Conservation (phyloP, 176 grass and related monocot species). For the Juncus inflexus region DNA sequence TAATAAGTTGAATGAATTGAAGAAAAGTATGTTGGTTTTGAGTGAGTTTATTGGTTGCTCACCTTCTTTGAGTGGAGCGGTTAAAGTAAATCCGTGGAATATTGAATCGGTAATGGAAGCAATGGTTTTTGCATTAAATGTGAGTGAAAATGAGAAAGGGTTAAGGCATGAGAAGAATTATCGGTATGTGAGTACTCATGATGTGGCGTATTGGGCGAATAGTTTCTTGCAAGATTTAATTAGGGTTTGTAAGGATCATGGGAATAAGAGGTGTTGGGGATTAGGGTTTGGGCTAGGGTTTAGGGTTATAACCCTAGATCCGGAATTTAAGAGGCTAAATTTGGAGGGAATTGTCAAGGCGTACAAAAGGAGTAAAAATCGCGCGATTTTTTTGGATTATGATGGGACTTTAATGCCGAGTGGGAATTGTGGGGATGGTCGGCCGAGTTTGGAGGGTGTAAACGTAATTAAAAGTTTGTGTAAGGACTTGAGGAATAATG, state of each 20-base stretch:
- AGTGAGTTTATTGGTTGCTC: constrained; percentile 59
- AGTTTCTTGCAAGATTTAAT: constrained; percentile 49
- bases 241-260: constrained; percentile 39
- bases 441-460: constrained; percentile 34
- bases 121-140: constrained; percentile 37
- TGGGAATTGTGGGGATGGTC: constrained; percentile 34
- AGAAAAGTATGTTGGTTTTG: constrained; percentile 46
- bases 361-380: constrained; percentile 38
- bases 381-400: constrained; percentile 53
- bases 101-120: constrained; percentile 51
- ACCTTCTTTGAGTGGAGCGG: constrained; percentile 51
- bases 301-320: constrained; percentile 41
- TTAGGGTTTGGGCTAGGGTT: constrained; percentile 48
- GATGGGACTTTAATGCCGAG: constrained; percentile 50
- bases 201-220: constrained; percentile 47
- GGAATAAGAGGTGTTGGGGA: constrained; percentile 38
- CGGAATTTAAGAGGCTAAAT: constrained; percentile 43
- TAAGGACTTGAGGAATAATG: constrained; percentile 33
- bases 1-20: constrained; percentile 29
- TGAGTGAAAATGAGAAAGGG: constrained; percentile 34
- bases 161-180: constrained; percentile 51
- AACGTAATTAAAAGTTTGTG: constrained; percentile 42
- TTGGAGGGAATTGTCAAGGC: constrained; percentile 34
- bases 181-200: constrained; percentile 49
- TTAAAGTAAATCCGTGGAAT: constrained; percentile 60